phyloP scores from a whole-genome alignment of 1,139 yeast species.

The Taphrina deformans region DNA sequence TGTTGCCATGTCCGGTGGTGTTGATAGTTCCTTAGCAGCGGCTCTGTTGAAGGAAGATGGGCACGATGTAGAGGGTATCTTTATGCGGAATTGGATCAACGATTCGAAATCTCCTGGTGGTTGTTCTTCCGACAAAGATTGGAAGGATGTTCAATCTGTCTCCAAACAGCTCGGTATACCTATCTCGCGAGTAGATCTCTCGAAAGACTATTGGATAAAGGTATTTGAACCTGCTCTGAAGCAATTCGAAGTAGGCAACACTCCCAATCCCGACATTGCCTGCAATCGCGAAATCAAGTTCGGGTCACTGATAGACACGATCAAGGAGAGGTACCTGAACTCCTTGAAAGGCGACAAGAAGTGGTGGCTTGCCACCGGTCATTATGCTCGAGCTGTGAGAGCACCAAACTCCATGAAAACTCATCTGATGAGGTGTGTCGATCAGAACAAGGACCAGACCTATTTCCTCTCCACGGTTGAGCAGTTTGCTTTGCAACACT shows the following conservation, averaged over 20 bases:
- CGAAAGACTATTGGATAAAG: conserved; percentile 84
- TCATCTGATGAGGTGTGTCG: conserved; percentile 59
- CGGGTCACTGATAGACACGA: conserved; percentile 51
- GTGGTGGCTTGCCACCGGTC: conserved; percentile 88
- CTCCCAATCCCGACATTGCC: conserved; percentile 94
- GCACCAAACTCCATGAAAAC: conserved; percentile 41
- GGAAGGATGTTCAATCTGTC: conserved; percentile 76
- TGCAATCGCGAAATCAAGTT: conserved; percentile 86
- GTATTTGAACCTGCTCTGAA: conserved; percentile 91
- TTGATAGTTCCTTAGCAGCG: conserved; percentile 90
- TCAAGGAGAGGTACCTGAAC: conserved; percentile 34
- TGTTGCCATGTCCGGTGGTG: conserved; percentile 96
- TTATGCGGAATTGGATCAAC: conserved; percentile 36
- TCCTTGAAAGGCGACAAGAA: conserved; percentile 38
- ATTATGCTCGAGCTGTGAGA: conserved; percentile 56
- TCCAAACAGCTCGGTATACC: conserved; percentile 63
- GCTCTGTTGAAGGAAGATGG: conserved; percentile 55
- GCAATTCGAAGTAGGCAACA: conserved; percentile 65
- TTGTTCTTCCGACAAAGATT: conserved; percentile 66
- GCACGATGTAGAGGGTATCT: conserved; percentile 35
- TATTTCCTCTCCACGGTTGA: conserved; percentile 77
- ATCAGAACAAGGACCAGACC: conserved; percentile 78
- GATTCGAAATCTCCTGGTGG: conserved; percentile 36
- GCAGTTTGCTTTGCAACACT: conserved; percentile 50
- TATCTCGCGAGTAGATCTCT: conserved; percentile 77